phyloP scores from a whole-genome alignment of 371 early-diverging fungal genomes.

The Apophysomyces variabilis region DNA sequence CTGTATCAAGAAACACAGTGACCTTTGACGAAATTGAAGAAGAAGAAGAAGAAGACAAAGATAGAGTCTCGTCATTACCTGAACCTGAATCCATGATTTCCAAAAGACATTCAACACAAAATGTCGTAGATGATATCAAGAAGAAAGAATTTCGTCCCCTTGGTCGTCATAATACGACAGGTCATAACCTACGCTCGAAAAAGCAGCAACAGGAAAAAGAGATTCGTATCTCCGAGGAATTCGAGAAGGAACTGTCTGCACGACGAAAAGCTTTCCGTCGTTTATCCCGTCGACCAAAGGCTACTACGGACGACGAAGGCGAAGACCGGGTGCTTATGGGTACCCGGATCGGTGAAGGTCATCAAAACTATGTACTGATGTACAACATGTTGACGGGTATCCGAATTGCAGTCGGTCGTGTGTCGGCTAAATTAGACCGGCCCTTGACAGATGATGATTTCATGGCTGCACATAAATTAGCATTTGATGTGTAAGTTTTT shows the following conservation, averaged over 20 bases:
- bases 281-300: conserved; percentile 38
- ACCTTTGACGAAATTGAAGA: neutral
- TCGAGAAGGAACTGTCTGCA: conserved; percentile 42
- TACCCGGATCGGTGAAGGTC: conserved; percentile 69
- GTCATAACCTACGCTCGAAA: conserved; percentile 39
- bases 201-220: conserved; percentile 32
- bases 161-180: conserved; percentile 48
- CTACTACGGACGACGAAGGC: conserved; percentile 32
- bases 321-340: conserved; percentile 66
- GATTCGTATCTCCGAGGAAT: conserved; percentile 44
- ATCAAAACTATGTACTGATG: conserved; percentile 87
- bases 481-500: conserved; percentile 85
- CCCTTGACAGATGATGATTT: conserved; percentile 80
- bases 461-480: conserved; percentile 87
- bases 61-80: conserved; percentile 8
- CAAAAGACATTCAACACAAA: conserved; percentile 19
- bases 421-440: conserved; percentile 82
- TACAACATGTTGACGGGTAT: conserved; percentile 98
- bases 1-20: neutral
- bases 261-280: conserved; percentile 47
- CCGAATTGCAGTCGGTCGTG: conserved; percentile 79
- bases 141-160: conserved; percentile 18
- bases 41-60: conserved; percentile 14
- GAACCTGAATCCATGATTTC: conserved; percentile 8
- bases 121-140: neutral